Evolutionary conservation across 768 basidiomycete genomes (phyloP).

Genomic region (Macrolepiota dolichaula): DNA sequence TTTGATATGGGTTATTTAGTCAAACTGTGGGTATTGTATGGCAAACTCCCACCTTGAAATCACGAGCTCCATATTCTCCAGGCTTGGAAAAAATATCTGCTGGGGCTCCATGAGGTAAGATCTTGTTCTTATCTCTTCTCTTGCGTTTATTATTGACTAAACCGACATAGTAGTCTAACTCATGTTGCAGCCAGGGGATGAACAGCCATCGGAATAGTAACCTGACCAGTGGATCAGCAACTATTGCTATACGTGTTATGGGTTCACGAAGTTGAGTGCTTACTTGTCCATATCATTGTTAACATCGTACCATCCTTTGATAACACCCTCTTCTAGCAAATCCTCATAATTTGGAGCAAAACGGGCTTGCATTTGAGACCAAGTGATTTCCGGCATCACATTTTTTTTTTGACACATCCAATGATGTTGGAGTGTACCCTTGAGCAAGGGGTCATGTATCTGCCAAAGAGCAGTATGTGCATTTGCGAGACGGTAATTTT

Average conservation of each 20-base stretch:
- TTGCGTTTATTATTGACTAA: slow-evolving; percentile 19
- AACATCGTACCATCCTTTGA: slow-evolving; percentile 25
- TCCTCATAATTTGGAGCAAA: slow-evolving; percentile 35
- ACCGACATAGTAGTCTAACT: slow-evolving; percentile 27
- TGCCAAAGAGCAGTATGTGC: slow-evolving; percentile 37
- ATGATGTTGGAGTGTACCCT: slow-evolving; percentile 35
- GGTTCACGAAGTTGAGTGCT: too few species aligned
- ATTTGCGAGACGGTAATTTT: slow-evolving; percentile 46
- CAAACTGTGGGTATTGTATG: too few species aligned
- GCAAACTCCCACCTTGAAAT: slow-evolving; percentile 30
- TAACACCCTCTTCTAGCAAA: slow-evolving; percentile 26
- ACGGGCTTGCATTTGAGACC: slow-evolving; percentile 25
- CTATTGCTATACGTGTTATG: too few species aligned
- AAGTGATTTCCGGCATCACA: slow-evolving; percentile 38
- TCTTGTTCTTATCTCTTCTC: slow-evolving; percentile 28
- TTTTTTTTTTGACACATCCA: slow-evolving; percentile 36
- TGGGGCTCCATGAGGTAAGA: slow-evolving; percentile 38
- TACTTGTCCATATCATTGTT: slow-evolving; percentile 21
- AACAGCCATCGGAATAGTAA: slow-evolving; percentile 37
- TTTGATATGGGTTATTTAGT: too few species aligned
- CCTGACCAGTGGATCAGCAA: slow-evolving; percentile 17
- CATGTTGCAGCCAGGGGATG: slow-evolving; percentile 37
- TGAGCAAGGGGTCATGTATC: slow-evolving; percentile 32
- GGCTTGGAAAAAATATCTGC: slow-evolving; percentile 28
- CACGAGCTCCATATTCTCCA: slow-evolving; percentile 19